phyloP scores from a whole-genome alignment of 2,329 filamentous ascomycete species.

The Seiridium unicorne region DNA sequence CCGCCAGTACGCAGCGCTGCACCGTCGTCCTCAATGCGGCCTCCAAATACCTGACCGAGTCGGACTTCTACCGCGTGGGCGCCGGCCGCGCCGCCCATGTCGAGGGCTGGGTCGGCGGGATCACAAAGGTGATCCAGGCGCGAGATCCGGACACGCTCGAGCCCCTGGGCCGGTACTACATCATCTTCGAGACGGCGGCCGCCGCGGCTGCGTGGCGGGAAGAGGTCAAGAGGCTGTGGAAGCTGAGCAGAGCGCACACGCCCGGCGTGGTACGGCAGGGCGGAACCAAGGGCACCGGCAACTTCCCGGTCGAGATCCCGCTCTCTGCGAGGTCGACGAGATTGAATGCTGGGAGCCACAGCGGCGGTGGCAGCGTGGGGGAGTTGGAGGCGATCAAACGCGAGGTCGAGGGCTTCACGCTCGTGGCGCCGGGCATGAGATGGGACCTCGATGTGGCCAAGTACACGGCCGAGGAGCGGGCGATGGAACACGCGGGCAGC shows the following conservation, averaged over 20 bases:
- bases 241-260: constrained; percentile 39
- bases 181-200: constrained; percentile 62
- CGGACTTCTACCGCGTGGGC: constrained; percentile 70
- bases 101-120: constrained; percentile 64
- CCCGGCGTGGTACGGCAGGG: constrained; percentile 23
- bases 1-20: background rate
- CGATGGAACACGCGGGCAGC: constrained; percentile 17
- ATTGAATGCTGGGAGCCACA: background rate
- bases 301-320: background rate
- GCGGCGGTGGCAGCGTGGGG: constrained; percentile 13
- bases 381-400: background rate
- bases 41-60: constrained; percentile 58
- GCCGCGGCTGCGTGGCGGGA: constrained; percentile 61
- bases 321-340: background rate
- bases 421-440: constrained; percentile 26
- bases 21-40: constrained; percentile 59
- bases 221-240: constrained; percentile 50
- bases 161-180: constrained; percentile 63
- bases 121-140: constrained; percentile 63
- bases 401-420: constrained; percentile 26
- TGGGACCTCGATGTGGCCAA: constrained; percentile 18
- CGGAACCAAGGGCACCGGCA: background rate
- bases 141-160: constrained; percentile 63
- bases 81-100: constrained; percentile 54
- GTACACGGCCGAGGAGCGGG: constrained; percentile 6